Evolutionary conservation across 2,329 filamentous ascomycete genomes (phyloP), one percentile per base, ranked within the genome.

Genomic region (Chaetomium sp.): DNA sequence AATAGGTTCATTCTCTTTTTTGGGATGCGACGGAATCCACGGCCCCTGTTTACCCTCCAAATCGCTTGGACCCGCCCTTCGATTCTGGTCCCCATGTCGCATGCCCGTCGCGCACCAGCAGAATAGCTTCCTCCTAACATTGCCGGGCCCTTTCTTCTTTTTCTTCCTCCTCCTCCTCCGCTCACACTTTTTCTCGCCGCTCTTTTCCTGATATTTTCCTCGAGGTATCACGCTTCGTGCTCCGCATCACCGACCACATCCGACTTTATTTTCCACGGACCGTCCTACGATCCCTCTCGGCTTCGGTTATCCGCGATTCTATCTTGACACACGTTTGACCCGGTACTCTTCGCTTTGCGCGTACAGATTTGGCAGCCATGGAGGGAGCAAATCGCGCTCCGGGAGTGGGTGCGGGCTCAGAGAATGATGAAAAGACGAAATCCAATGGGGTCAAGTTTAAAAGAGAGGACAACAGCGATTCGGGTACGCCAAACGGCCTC

Each of bases 401-500:
- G 41, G 58, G 60, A 53, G 58, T 61, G 53, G 50, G 46, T 53
- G 59, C 52, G 37, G 60, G 55, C 45, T 68, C 77, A 57, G 77
- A 73, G 65, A 69, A 74, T 51, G 74, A 78, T 62, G 71, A 75
- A 40, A 67, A 65, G 49, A 61, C 65, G 54, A 63, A 59, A 54
- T 66, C 65, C 51, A 72, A 74, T 59, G 71, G 71, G 56, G 59
- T 65, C 55, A 64, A 62, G 54, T 59, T 74, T 56, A 76, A 75
- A 65, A 72, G 69, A 63, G 74, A 76, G 61, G 65, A 65, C 54
- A 64, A 63, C 36, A 72, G 70, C 61, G 69, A 67, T 58, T 69
- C 71, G 42, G 69, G 71, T 49, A 71, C 74, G 10, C 70, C 73
- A n/a, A 71, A 71, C 61, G 69, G 63, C 40, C 72, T 69, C 62